Percentiles rank a stretch among this genome's conserved stretches.
Evolutionary conservation across 2,329 filamentous ascomycete species (phyloP).

Genomic region (Fusarium sacchari): DNA sequence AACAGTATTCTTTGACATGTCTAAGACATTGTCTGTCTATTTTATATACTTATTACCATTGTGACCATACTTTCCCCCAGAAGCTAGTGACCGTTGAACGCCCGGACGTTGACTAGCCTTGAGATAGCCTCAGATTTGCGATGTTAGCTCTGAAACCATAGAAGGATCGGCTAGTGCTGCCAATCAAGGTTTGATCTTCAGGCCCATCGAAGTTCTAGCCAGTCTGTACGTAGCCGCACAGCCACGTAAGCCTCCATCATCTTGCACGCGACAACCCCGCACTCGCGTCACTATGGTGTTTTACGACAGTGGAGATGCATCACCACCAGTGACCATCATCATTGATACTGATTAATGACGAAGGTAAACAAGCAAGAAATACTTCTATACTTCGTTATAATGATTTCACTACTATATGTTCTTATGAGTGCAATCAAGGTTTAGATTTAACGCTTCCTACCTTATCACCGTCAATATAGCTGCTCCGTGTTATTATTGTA

Average conservation of each 20-base stretch:
- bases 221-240: neutral
- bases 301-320: neutral
- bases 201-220: neutral
- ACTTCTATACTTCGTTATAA: neutral
- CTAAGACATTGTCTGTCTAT: conserved; percentile 10
- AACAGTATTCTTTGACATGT: conserved; percentile 15
- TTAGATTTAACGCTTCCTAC: neutral
- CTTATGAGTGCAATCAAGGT: neutral
- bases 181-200: conserved; percentile 5
- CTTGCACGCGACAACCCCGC: neutral
- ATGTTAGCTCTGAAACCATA: conserved; percentile 1
- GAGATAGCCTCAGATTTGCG: conserved; percentile 7
- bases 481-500: neutral
- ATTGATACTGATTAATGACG: neutral
- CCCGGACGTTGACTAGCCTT: conserved; percentile 1
- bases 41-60: conserved; percentile 19
- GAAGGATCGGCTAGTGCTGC: conserved; percentile 10
- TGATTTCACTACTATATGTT: neutral
- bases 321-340: neutral
- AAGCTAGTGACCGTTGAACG: conserved; percentile 10
- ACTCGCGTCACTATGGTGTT: neutral
- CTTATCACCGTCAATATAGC: neutral
- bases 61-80: neutral
- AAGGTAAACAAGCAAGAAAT: neutral
- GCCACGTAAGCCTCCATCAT: conserved; percentile 12